A percentile compares a stretch with the other conserved stretches of the same genome.
Conservation (phyloP, 306 rosid species). For the Dryas octopetala region DNA sequence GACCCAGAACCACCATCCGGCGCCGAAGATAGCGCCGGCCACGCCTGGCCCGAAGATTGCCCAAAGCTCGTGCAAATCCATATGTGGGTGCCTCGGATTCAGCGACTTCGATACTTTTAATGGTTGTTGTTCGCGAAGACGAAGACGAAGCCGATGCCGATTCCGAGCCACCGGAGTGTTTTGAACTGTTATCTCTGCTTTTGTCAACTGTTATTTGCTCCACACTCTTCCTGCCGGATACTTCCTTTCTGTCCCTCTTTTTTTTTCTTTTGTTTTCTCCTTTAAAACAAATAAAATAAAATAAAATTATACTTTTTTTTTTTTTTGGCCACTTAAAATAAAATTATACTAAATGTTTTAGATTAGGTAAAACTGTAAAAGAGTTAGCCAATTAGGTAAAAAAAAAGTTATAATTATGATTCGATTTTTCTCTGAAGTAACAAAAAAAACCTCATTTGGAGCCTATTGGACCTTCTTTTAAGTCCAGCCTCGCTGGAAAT, state of each 20-base stretch:
- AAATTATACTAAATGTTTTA: no score
- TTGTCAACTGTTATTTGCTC: slow-evolving; percentile 5
- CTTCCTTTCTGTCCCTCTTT: not conserved
- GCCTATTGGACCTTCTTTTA: no score
- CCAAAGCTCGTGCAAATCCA: slow-evolving; percentile 90
- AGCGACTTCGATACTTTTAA: not conserved
- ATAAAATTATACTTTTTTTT: not conserved
- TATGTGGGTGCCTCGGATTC: slow-evolving; percentile 12
- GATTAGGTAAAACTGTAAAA: no score
- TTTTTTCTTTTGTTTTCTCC: not conserved
- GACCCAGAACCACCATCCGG: slow-evolving; percentile 99
- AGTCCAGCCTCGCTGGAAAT: no score
- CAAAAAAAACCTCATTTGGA: no score
- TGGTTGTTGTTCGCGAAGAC: not conserved
- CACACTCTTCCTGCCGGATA: not conserved
- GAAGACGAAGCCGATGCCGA: slow-evolving; percentile 1
- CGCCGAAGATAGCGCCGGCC: slow-evolving; percentile 87
- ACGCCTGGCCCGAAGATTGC: slow-evolving; percentile 96
- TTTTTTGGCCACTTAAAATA: no score
- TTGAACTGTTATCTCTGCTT: not conserved
- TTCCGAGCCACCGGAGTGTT: not conserved
- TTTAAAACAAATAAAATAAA: not conserved
- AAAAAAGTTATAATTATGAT: no score
- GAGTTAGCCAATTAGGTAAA: no score
- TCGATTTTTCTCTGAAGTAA: no score